Base-by-base conservation (phyloP, 73 alveolate species). In the Tetrahymena borealis region DNA sequence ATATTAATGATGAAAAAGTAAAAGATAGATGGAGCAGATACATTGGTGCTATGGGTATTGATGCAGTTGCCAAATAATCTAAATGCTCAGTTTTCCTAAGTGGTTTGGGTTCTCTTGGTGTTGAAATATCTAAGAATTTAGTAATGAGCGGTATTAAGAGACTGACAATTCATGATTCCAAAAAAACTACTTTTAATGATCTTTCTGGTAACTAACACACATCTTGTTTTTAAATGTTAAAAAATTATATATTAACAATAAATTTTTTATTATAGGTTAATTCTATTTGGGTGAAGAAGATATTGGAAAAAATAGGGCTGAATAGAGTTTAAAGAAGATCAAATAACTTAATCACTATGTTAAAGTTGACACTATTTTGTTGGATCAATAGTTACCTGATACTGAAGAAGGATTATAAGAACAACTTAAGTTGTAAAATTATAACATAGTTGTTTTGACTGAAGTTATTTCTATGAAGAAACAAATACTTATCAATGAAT, bases 11-110 rank as follows among this genome's bases (percentile, higher is more conserved):
- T 94, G 99, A 98, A 78, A 96, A 78, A 41, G 99, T 98, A 20
- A 98, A 96, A 91, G 99, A 97, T 95, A 97, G 99, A 94, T 98
- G 99, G 99, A 96, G 99, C 78, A 95, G 99, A 93, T 98, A 98
- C 91, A 98, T 98, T 2, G 99, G 99, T n/a, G 99, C 99, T 18
- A 97, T 98, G 99, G 99, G 99, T 90, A 96, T 98, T 32, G 99
- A 98, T 90, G 99, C 99, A 9, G 99, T 98, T 16, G 96, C 96
- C 42, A 97, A 98, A 93, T 97, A 98, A 94, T 98, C 99, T 6
- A 92, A 94, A 91, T 94, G 98, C 8, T 92, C 96, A 11, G 97
- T 98, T 33, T 96, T 97, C 95, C 91, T 98, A 2, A 90, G 94
- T 78, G 99, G 99, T n/a, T 96, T 97, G 1, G 99, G 99, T 7